These are phyloP conservation scores for Candida suzukii DNA, from an alignment of 805 yeast species.

Conservation along the genomic window DNA sequence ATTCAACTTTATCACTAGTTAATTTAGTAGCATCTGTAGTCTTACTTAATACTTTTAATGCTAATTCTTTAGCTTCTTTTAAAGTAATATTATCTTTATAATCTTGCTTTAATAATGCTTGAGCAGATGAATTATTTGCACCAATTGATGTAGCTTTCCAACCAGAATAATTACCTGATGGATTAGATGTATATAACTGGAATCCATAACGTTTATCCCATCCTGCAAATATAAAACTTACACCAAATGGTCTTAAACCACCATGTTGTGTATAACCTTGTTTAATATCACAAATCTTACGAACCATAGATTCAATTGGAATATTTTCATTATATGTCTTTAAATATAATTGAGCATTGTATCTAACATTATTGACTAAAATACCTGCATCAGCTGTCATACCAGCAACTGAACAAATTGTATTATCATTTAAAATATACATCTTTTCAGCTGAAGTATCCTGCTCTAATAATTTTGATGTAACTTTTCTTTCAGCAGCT, in stretches of 20 bases:
- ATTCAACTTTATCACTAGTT: slow-evolving; percentile 86
- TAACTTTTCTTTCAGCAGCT: slow-evolving; percentile 95
- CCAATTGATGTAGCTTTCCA: slow-evolving; percentile 99
- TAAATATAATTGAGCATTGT: slow-evolving; percentile 75
- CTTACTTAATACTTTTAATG: slow-evolving; percentile 85
- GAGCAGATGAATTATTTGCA: slow-evolving; percentile 93
- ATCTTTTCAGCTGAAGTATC: slow-evolving; percentile 91
- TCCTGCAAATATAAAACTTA: slow-evolving; percentile 93
- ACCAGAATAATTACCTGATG: slow-evolving; percentile 95
- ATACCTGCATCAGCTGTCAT: slow-evolving; percentile 96
- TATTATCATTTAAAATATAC: slow-evolving; percentile 66
- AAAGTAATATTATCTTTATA: slow-evolving; percentile 74
- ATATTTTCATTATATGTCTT: slow-evolving; percentile 86
- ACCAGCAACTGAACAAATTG: slow-evolving; percentile 92
- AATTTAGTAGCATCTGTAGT: slow-evolving; percentile 87
- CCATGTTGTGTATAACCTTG: slow-evolving; percentile 99
- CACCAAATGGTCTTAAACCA: slow-evolving; percentile 98
- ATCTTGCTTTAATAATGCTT: slow-evolving; percentile 90
- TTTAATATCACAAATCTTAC: slow-evolving; percentile 83
- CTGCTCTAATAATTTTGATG: slow-evolving; percentile 87
- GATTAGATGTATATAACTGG: slow-evolving; percentile 92
- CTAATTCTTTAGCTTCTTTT: slow-evolving; percentile 77
- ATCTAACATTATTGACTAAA: slow-evolving; percentile 80
- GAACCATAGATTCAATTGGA: slow-evolving; percentile 88
- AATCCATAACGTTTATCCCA: slow-evolving; percentile 84